phyloP scores from a whole-genome alignment of 345 rosid species.

The Toxicodendron radicans region DNA sequence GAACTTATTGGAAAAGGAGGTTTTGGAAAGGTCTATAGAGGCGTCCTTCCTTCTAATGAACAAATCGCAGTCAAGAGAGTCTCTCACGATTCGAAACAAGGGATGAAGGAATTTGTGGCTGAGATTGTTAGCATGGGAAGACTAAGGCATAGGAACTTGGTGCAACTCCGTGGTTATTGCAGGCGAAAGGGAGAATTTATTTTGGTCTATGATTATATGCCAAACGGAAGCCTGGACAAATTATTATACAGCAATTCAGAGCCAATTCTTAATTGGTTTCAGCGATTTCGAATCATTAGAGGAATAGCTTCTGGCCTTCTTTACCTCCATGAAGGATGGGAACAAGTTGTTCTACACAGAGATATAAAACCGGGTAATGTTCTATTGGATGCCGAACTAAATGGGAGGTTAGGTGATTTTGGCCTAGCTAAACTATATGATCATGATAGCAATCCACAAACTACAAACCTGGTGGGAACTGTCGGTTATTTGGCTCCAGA shows the following conservation, averaged over 20 bases:
- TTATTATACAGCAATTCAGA: slow-evolving; percentile 26
- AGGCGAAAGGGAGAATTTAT: slow-evolving; percentile 39
- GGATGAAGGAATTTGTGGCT: no score
- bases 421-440: slow-evolving; percentile 35
- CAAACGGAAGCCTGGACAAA: slow-evolving; percentile 47
- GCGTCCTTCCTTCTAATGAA: no score
- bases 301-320: slow-evolving; percentile 51
- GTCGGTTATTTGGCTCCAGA: slow-evolving; percentile 55
- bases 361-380: slow-evolving; percentile 56
- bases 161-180: slow-evolving; percentile 46
- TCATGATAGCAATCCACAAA: slow-evolving; percentile 29
- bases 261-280: slow-evolving; percentile 40
- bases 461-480: slow-evolving; percentile 45
- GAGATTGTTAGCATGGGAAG: slow-evolving; percentile 27
- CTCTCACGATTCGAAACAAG: slow-evolving; percentile 2
- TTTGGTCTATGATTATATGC: slow-evolving; percentile 51
- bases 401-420: slow-evolving; percentile 32
- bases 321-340: slow-evolving; percentile 56
- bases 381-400: slow-evolving; percentile 30
- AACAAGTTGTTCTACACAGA: slow-evolving; percentile 53
- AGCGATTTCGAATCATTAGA: slow-evolving; percentile 36
- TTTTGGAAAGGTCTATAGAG: no score
- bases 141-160: slow-evolving; percentile 39
- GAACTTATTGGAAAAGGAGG: no score
- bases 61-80: slow-evolving; percentile 43